Percentiles rank a stretch among this genome's conserved stretches.
These are phyloP conservation scores for Solanum virginianum DNA, from an alignment of 257 asterid species.

Conservation along the genomic window DNA sequence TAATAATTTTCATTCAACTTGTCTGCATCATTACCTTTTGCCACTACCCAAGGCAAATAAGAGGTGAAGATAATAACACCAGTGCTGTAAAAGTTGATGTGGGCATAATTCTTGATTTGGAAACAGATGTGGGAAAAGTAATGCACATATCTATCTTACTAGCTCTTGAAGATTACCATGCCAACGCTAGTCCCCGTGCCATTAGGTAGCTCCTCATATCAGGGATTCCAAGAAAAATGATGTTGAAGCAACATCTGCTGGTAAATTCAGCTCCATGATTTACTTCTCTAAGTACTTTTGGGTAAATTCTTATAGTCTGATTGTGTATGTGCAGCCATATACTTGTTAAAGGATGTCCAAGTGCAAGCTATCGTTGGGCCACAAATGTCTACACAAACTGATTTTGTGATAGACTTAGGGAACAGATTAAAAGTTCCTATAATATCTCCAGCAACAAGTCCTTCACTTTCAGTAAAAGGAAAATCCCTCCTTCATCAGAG, in stretches of 20 bases:
- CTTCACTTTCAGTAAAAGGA: conserved; percentile 31
- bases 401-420: conserved; percentile 34
- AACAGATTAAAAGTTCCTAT: conserved; percentile 28
- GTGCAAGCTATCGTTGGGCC: conserved; percentile 44
- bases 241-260: conserved; percentile 27
- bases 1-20: not conserved
- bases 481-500: conserved; percentile 29
- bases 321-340: conserved; percentile 26
- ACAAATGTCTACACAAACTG: conserved; percentile 25
- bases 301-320: not conserved
- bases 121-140: conserved; percentile 14
- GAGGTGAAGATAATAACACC: not conserved
- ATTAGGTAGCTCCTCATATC: conserved; percentile 23
- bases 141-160: conserved; percentile 15
- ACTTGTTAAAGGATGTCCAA: conserved; percentile 27
- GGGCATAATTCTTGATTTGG: conserved; percentile 30
- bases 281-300: not conserved
- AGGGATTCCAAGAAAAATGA: conserved; percentile 16
- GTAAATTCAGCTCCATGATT: not conserved
- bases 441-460: conserved; percentile 35
- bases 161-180: conserved; percentile 31
- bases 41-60: not conserved
- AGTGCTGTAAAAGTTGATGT: conserved; percentile 15
- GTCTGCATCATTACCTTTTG: not conserved
- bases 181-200: not conserved